Conservation (phyloP, 495 filamentous ascomycete species). For the Daldinia vernicosa region DNA sequence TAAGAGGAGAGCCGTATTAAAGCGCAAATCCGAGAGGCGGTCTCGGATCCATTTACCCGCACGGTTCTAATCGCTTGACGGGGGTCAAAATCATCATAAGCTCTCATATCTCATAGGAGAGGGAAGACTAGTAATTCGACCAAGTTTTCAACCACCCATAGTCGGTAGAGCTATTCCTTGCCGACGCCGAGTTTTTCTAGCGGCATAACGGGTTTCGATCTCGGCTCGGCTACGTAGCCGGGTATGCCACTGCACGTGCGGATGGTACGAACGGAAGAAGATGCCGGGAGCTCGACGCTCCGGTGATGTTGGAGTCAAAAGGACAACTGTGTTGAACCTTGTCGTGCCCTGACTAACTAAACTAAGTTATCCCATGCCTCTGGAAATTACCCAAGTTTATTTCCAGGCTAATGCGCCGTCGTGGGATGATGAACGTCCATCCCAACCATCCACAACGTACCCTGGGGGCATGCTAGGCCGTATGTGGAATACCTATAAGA, state of each 20-base stretch:
- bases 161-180: not conserved
- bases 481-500: conserved; percentile 8
- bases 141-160: not conserved
- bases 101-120: not conserved
- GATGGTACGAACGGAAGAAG: conserved; percentile 14
- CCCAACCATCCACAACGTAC: conserved; percentile 2
- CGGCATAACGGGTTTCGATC: conserved; percentile 4
- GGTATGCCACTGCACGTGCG: conserved; percentile 5
- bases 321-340: conserved; percentile 8
- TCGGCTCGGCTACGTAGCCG: conserved; percentile 10
- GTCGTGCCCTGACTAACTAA: conserved; percentile 2
- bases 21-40: conserved; percentile 2
- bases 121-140: not conserved
- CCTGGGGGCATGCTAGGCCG: not conserved
- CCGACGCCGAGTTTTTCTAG: conserved; percentile 13
- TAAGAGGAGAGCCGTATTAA: not conserved
- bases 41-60: not conserved
- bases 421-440: not conserved
- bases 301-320: not conserved
- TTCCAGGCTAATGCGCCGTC: conserved; percentile 1
- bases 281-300: conserved; percentile 6
- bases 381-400: conserved; percentile 7
- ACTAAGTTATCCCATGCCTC: conserved; percentile 22
- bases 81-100: not conserved
- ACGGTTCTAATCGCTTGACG: not conserved